Conservation (phyloP, 345 rosid species). For the Sonneratia caseolaris region DNA sequence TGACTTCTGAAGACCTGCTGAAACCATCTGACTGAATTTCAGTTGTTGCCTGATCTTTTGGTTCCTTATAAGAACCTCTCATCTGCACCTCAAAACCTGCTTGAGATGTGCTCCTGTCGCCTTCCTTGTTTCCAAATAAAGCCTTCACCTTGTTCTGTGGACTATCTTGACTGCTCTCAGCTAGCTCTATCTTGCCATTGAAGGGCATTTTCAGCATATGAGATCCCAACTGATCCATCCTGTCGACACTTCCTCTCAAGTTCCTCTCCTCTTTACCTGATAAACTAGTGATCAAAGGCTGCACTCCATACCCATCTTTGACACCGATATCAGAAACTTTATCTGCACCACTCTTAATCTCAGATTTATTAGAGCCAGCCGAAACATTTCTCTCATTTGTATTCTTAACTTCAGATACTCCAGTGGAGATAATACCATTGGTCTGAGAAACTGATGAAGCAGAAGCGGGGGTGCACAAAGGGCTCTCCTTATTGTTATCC, state of each 20-base stretch:
- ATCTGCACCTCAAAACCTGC: constrained; percentile 19
- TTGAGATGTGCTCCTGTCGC: constrained; percentile 18
- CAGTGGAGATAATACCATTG: constrained; percentile 21
- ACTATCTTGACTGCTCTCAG: constrained; percentile 26
- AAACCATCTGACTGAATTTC: constrained; percentile 17
- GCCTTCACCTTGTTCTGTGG: constrained; percentile 30
- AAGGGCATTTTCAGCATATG: constrained; percentile 17
- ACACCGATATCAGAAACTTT: constrained; percentile 17
- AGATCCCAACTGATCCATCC: constrained; percentile 28
- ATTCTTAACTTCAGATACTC: constrained; percentile 20
- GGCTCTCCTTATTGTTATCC: constrained; percentile 41
- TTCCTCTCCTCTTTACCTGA: constrained; percentile 19
- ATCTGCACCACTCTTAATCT: constrained; percentile 22
- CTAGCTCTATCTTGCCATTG: constrained; percentile 14
- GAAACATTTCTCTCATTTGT: constrained; percentile 28
- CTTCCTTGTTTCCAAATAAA: constrained; percentile 25
- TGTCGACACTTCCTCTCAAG: constrained; percentile 23
- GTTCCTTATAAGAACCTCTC: constrained; percentile 13
- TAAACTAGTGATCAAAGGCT: constrained; percentile 15
- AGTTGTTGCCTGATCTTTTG: constrained; percentile 19
- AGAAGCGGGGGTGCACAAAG: constrained; percentile 54
- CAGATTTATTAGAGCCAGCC: constrained; percentile 25
- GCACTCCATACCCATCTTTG: constrained; percentile 32
- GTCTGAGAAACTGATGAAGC: constrained; percentile 29
- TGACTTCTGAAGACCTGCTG: constrained; percentile 22